Percentiles rank a stretch among this genome's conserved stretches.
Conservation (phyloP, 345 rosid species). For the Moricandia arvensis region DNA sequence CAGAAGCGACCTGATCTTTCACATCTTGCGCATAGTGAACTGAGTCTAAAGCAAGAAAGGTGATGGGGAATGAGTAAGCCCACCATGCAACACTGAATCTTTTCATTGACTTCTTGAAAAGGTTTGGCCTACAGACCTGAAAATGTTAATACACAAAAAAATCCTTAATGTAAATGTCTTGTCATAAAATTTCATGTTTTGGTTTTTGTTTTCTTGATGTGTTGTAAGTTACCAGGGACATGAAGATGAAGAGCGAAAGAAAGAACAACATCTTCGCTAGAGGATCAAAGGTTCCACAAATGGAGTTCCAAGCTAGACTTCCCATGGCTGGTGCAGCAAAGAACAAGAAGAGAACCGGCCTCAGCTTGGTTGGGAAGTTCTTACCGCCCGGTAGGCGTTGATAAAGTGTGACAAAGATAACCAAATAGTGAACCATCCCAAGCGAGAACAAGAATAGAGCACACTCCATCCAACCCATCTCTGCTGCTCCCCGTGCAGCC, state of each 20-base stretch:
- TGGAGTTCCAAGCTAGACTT: constrained; percentile 68
- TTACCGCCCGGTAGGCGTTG: constrained; percentile 52
- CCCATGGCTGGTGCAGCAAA: constrained; percentile 67
- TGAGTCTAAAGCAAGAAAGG: constrained; percentile 62
- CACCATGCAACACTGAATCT: constrained; percentile 67
- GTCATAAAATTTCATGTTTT: background rate
- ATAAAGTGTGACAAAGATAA: constrained; percentile 68
- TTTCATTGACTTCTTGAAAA: constrained; percentile 64
- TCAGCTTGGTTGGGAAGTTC: constrained; percentile 40
- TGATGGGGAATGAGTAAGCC: constrained; percentile 57
- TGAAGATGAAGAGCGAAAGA: constrained; percentile 55
- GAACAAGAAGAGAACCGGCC: constrained; percentile 67
- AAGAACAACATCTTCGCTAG: constrained; percentile 57
- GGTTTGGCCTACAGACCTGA: constrained; percentile 57
- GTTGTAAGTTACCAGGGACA: constrained; percentile 47
- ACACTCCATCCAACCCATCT: constrained; percentile 57
- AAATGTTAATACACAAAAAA: background rate
- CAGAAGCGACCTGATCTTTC: constrained; percentile 34
- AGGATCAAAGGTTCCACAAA: constrained; percentile 48
- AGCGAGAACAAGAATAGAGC: constrained; percentile 64
- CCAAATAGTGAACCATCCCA: constrained; percentile 61
- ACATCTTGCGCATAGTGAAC: constrained; percentile 51
- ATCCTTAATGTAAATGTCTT: background rate
- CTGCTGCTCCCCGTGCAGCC: constrained; percentile 55
- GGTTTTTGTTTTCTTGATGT: background rate